Evolutionary conservation across 1,284 basidiomycete species (phyloP).

Genomic region (Ceratobasidium sp.): DNA sequence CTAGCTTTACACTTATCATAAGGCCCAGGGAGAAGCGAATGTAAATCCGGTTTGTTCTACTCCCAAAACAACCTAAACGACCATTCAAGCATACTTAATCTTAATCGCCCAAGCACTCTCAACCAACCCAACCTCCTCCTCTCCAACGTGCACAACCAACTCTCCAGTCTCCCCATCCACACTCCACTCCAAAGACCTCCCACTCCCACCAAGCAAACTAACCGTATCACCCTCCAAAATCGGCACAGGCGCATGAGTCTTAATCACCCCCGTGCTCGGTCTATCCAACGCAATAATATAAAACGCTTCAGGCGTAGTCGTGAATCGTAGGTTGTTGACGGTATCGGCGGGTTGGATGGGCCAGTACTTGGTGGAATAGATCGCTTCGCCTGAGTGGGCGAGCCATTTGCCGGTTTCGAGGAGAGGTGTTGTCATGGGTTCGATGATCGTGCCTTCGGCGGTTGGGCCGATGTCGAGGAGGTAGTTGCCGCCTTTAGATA

Average conservation of each 20-base stretch:
- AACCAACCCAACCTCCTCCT: slow-evolving; percentile 55
- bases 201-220: slow-evolving; percentile 58
- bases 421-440: slow-evolving; percentile 63
- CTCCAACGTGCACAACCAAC: slow-evolving; percentile 55
- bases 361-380: slow-evolving; percentile 63
- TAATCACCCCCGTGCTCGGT: slow-evolving; percentile 57
- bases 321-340: slow-evolving; percentile 61
- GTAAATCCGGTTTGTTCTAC: too few species aligned
- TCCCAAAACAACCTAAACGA: too few species aligned
- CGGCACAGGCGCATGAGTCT: slow-evolving; percentile 63
- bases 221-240: slow-evolving; percentile 63
- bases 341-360: slow-evolving; percentile 21
- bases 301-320: slow-evolving; percentile 65
- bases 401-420: slow-evolving; percentile 67
- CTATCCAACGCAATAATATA: slow-evolving; percentile 65
- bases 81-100: slow-evolving; percentile 55
- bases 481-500: slow-evolving; percentile 70
- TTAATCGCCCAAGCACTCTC: slow-evolving; percentile 64
- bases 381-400: slow-evolving; percentile 63
- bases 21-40: too few species aligned
- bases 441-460: slow-evolving; percentile 66
- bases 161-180: slow-evolving; percentile 12
- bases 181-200: slow-evolving; percentile 47
- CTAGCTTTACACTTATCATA: too few species aligned
- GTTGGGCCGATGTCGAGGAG: slow-evolving; percentile 69